A percentile compares a stretch with the other conserved stretches of the same genome.
These are phyloP conservation scores for Botrytis fabae DNA, from an alignment of 2,329 filamentous ascomycete genomes.

Conservation along the genomic window DNA sequence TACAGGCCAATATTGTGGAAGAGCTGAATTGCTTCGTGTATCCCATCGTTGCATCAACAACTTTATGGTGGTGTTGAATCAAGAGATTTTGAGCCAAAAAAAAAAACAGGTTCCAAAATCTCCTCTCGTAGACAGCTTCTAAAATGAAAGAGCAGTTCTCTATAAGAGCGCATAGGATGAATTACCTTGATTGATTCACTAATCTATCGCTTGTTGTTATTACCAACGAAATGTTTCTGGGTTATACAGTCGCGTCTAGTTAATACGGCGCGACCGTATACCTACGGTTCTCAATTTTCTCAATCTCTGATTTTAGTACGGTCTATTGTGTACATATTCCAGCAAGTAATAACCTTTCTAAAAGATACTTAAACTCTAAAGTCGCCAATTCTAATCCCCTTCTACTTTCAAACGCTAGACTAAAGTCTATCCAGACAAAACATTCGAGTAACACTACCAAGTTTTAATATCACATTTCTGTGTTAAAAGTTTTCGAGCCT, in stretches of 20 bases:
- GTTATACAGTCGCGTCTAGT: background rate
- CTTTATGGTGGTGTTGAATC: background rate
- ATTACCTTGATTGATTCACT: background rate
- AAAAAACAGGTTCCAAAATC: too few species aligned
- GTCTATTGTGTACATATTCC: background rate
- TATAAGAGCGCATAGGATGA: background rate
- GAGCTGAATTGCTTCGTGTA: background rate
- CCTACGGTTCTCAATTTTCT: background rate
- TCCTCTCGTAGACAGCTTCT: background rate
- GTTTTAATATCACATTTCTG: background rate
- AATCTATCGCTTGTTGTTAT: background rate
- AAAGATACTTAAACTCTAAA: too few species aligned
- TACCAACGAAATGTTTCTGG: too few species aligned
- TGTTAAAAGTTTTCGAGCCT: background rate
- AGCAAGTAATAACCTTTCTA: fast-evolving
- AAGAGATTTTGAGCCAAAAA: background rate
- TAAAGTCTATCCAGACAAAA: background rate
- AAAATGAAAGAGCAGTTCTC: background rate
- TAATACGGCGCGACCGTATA: background rate
- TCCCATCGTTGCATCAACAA: background rate
- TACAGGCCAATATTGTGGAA: background rate
- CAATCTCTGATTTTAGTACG: background rate
- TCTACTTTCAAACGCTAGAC: background rate
- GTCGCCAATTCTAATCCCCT: background rate
- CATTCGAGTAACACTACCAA: background rate